Base-by-base conservation (phyloP, 2,329 filamentous ascomycete species). In the Falciphora oryzae region DNA sequence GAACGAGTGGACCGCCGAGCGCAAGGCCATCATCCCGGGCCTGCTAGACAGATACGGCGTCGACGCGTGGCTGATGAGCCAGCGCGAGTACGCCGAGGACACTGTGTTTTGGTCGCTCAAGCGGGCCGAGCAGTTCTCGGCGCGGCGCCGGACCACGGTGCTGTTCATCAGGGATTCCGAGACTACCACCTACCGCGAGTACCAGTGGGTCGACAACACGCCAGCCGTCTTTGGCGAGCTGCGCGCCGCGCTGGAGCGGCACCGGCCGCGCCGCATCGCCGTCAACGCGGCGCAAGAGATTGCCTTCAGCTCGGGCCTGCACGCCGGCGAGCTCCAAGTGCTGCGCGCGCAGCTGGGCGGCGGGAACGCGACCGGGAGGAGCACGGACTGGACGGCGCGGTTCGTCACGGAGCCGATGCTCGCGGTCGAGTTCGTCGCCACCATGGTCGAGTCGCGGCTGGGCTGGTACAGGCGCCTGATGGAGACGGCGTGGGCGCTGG, bases 401-500 rank as follows among this genome's bases (percentile, higher is more conserved):
- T 76, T 82, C 59, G 69, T 61, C 22, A 63, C 74, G n/a, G 72
- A 76, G 70, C 76, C 79, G 5, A 77, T 81, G 77, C 70, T 83
- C 4, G 76, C 76, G 4, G 75, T 82, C 60, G 80, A 82, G 71
- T 74, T 78, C 65, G 73, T 83, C 13, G 79, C 77, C 11, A 78
- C 78, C 7, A 80, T 79, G 77, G 75, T 79, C 0, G 67, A 70
- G 4, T 70, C 70, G 8, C 73, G 77, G 44, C 69, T 81, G 57
- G 69, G 67, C 0, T 81, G 77, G 79, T 83, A 82, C 68, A 69
- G 69, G 22, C 74, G 74, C 62, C 71, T 83, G 71, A 77, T 79
- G 76, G 79, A 81, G 71, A 83, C 80, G n/a, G 77, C 79, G 0
- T 83, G 81, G 81, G 79, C 90, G 0, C 82, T 94, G 61, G 94